Evolutionary conservation across 768 basidiomycete species (phyloP).

Genomic region (Amanita pallidorosea): DNA sequence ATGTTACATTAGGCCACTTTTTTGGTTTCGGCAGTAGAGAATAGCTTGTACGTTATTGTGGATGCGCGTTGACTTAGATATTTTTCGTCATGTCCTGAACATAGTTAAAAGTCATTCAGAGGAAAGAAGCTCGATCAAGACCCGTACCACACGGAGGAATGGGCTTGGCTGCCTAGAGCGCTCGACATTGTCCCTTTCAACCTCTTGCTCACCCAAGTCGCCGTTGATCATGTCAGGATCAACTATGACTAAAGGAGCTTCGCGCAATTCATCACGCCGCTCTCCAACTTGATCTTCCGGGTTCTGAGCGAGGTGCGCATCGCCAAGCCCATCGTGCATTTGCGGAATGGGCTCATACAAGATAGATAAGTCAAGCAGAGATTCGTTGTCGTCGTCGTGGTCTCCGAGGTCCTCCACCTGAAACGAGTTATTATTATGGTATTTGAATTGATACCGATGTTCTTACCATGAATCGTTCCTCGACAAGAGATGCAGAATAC

Average conservation of each 20-base stretch:
- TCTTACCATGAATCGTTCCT: not conserved
- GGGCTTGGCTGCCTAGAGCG: not conserved
- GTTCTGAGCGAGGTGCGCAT: not conserved
- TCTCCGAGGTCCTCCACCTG: not conserved
- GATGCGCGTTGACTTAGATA: not conserved
- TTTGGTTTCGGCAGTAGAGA: too few species aligned
- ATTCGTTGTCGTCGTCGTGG: not conserved
- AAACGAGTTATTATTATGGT: not conserved
- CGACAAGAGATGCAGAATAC: not conserved
- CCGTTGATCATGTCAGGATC: not conserved
- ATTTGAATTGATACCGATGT: not conserved
- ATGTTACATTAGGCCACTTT: not conserved
- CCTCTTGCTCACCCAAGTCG: not conserved
- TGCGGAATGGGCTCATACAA: not conserved
- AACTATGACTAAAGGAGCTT: not conserved
- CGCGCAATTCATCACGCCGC: not conserved
- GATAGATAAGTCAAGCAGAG: not conserved
- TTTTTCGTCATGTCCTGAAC: not conserved
- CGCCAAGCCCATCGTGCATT: not conserved
- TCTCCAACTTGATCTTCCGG: not conserved
- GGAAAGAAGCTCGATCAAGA: not conserved
- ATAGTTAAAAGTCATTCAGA: not conserved
- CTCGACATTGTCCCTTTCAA: not conserved
- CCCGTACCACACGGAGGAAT: not conserved
- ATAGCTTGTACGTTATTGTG: not conserved